phyloP scores from a whole-genome alignment of 768 basidiomycete species.

The Sarcodon aspratus region DNA sequence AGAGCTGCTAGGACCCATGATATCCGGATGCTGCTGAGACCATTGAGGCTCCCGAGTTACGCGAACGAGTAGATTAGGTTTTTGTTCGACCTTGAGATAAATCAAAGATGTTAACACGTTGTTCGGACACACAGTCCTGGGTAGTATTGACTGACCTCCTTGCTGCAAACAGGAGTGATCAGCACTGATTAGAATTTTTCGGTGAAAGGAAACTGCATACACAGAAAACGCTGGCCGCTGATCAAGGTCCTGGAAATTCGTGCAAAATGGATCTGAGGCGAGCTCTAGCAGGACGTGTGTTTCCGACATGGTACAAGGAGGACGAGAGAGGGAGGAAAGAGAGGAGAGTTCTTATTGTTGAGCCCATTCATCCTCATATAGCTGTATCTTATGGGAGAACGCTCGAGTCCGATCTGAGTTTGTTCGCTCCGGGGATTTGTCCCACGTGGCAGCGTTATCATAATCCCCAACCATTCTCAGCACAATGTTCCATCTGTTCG shows the following conservation, averaged over 20 bases:
- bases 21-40: constrained; percentile 53
- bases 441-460: too few relatives aligned
- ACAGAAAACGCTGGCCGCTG: constrained; percentile 55
- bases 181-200: neutral
- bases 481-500: too few relatives aligned
- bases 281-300: constrained; percentile 49
- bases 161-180: neutral
- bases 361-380: too few relatives aligned
- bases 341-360: neutral
- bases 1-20: constrained; percentile 75
- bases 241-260: constrained; percentile 53
- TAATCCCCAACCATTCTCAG: too few relatives aligned
- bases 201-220: constrained; percentile 25
- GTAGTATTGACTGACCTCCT: constrained; percentile 5
- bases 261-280: constrained; percentile 50
- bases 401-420: too few relatives aligned
- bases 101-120: neutral
- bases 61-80: constrained; percentile 52
- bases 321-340: constrained; percentile 11
- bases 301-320: constrained; percentile 18
- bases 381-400: too few relatives aligned
- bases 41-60: constrained; percentile 55
- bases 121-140: constrained; percentile 4
- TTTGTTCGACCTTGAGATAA: constrained; percentile 34
- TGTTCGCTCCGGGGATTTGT: too few relatives aligned